A percentile compares a stretch with the other conserved stretches of the same genome.
Conservation (phyloP, 2,329 filamentous ascomycete species). For the Pezicula neosporulosa region DNA sequence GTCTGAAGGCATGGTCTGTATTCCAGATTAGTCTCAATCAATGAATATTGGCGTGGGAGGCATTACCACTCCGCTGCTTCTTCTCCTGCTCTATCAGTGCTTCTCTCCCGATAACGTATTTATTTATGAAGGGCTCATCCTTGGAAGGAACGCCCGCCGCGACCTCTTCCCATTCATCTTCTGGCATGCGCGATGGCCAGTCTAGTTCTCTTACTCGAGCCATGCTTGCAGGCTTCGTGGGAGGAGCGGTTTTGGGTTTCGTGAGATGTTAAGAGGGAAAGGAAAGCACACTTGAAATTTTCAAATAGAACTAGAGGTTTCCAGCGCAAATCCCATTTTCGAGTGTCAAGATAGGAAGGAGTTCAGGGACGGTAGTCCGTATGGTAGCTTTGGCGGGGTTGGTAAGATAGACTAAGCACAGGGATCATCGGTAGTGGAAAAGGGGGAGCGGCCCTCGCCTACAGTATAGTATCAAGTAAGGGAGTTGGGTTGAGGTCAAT, state of each 20-base stretch:
- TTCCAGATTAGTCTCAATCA: constrained; percentile 22
- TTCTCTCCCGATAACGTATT: constrained; percentile 74
- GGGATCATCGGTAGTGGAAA: too few species aligned
- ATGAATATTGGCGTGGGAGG: constrained; percentile 15
- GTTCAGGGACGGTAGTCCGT: too few species aligned
- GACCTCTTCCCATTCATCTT: constrained; percentile 58
- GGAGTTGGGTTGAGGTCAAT: too few species aligned
- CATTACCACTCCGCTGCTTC: constrained; percentile 71
- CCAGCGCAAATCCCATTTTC: background rate
- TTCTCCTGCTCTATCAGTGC: constrained; percentile 78
- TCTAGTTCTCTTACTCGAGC: constrained; percentile 15
- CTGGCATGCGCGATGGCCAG: constrained; percentile 29
- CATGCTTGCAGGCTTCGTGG: background rate
- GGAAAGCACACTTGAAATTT: background rate
- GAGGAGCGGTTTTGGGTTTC: background rate
- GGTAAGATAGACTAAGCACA: too few species aligned
- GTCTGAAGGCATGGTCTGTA: constrained; percentile 65
- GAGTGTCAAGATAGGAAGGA: background rate
- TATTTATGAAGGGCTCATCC: constrained; percentile 74
- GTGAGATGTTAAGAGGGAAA: background rate
- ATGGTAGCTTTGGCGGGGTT: too few species aligned
- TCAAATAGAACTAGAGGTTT: background rate
- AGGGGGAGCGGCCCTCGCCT: too few species aligned
- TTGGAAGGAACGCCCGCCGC: constrained; percentile 50
- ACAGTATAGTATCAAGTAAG: too few species aligned